These are phyloP conservation scores for Alopecurus myosuroides DNA, from an alignment of 176 grass and related monocot genomes.

Conservation along the genomic window DNA sequence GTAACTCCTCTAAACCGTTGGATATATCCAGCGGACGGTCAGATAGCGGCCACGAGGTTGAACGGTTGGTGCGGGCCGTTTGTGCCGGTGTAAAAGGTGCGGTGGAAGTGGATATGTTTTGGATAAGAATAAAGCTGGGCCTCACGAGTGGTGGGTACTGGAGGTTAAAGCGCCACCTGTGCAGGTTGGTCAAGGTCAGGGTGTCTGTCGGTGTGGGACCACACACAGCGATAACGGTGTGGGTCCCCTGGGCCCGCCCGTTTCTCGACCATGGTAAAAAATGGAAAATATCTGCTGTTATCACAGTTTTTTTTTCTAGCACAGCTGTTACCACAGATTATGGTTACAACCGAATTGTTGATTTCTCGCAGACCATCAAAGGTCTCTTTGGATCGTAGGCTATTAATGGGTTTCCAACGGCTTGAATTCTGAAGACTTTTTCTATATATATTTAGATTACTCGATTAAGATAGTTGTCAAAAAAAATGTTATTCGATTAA, in stretches of 20 bases:
- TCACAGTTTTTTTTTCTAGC: neutral
- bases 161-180: constrained; percentile 24
- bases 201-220: neutral
- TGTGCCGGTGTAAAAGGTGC: neutral
- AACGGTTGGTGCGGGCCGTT: neutral
- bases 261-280: neutral
- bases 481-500: too few species aligned
- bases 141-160: neutral
- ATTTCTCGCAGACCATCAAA: too few species aligned
- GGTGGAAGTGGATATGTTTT: constrained; percentile 32
- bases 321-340: too few species aligned
- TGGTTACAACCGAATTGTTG: too few species aligned
- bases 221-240: neutral
- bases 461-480: too few species aligned
- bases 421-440: too few species aligned
- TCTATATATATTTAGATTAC: too few species aligned
- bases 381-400: too few species aligned
- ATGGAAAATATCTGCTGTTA: neutral
- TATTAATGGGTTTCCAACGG: too few species aligned
- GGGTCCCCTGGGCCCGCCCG: neutral
- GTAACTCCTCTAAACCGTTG: neutral
- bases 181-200: neutral
- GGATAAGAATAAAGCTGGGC: constrained; percentile 35
- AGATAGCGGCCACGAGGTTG: neutral
- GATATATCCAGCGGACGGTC: neutral